Conservation (phyloP, 2,329 filamentous ascomycete species). For the Aureobasidium sp. region DNA sequence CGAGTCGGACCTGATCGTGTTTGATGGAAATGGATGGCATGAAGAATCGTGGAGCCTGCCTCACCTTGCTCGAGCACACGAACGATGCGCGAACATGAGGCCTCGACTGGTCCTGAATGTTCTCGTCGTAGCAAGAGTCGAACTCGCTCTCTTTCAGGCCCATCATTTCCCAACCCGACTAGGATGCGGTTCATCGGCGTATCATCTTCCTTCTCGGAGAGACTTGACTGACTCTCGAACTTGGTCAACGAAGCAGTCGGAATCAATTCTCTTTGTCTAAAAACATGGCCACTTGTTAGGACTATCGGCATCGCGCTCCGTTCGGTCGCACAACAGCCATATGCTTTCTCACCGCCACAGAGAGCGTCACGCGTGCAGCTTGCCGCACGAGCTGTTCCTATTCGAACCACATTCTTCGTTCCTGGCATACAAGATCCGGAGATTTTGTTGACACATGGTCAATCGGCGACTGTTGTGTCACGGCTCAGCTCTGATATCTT, state of each 20-base stretch:
- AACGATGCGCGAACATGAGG: neutral
- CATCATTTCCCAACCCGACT: neutral
- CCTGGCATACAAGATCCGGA: neutral
- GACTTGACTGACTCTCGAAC: neutral
- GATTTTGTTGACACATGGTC: neutral
- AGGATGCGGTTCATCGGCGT: neutral
- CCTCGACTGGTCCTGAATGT: neutral
- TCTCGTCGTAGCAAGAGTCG: neutral
- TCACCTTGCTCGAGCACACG: neutral
- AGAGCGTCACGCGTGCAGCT: constrained; percentile 4
- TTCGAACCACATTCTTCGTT: neutral
- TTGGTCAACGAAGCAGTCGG: neutral
- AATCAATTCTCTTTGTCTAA: neutral
- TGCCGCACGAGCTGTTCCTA: constrained; percentile 5
- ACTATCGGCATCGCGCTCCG: neutral
- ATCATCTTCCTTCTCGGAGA: neutral
- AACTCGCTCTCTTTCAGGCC: neutral
- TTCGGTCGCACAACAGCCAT: constrained; percentile 9
- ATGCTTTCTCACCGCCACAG: constrained; percentile 11
- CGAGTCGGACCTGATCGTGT: neutral
- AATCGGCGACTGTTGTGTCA: neutral
- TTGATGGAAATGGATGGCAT: neutral
- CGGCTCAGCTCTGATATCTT: neutral
- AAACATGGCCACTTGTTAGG: neutral
- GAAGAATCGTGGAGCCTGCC: neutral